Conservation (phyloP, 768 basidiomycete species). For the Rhizopogon salebrosus region DNA sequence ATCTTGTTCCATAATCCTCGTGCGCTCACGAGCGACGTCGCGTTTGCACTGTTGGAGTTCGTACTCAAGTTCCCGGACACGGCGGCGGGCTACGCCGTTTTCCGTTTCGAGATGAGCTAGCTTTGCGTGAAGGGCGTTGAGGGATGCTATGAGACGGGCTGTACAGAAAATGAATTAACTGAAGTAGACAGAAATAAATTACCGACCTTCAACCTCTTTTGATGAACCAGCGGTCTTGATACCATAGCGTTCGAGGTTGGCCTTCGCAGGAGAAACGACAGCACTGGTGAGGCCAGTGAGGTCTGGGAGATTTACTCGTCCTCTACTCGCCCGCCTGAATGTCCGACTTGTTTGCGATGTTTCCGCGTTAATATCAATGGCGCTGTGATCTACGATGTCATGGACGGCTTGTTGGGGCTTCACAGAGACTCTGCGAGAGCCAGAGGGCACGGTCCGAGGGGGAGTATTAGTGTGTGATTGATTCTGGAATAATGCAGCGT, state of each 20-base stretch:
- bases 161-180: not conserved
- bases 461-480: conserved; percentile 2
- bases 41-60: conserved; percentile 81
- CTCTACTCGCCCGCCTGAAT: conserved; percentile 23
- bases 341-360: conserved; percentile 4
- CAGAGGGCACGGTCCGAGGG: not conserved
- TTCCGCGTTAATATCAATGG: conserved; percentile 9
- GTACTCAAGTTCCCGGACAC: conserved; percentile 82
- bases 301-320: conserved; percentile 64
- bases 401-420: conserved; percentile 22
- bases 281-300: conserved; percentile 81
- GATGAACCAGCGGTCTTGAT: conserved; percentile 43
- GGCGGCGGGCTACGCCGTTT: conserved; percentile 72
- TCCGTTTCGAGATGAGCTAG: conserved; percentile 74
- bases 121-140: conserved; percentile 61
- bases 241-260: conserved; percentile 43
- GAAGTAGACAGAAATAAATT: not conserved
- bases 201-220: conserved; percentile 63
- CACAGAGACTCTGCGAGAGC: conserved; percentile 2
- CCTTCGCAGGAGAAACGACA: conserved; percentile 66
- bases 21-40: conserved; percentile 70
- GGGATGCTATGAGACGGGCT: conserved; percentile 61
- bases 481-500: not conserved
- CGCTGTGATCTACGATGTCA: conserved; percentile 25
- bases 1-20: conserved; percentile 56